phyloP scores from a whole-genome alignment of 306 rosid species.

The Styphnolobium japonicum region DNA sequence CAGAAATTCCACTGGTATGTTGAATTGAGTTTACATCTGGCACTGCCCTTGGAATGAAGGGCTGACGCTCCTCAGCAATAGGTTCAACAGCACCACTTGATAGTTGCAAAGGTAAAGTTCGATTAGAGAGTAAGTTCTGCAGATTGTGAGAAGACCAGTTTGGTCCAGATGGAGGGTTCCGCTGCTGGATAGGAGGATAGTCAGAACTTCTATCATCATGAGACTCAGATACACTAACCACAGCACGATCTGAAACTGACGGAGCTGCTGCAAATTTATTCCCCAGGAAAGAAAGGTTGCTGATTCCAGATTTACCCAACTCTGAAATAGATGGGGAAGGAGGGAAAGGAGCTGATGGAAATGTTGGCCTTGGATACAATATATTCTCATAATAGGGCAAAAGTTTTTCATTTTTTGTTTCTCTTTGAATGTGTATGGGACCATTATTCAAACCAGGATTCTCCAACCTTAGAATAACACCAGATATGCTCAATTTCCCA shows the following conservation, averaged over 20 bases:
- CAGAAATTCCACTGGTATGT: conserved; percentile 46
- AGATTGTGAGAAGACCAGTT: conserved; percentile 55
- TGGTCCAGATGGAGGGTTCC: conserved; percentile 35
- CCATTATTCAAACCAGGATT: conserved; percentile 57
- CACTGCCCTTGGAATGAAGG: conserved; percentile 30
- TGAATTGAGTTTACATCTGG: conserved; percentile 43
- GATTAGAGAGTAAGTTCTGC: conserved; percentile 41
- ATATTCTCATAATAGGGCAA: conserved; percentile 41
- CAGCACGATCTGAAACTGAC: conserved; percentile 36
- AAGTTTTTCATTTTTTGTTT: conserved; percentile 39
- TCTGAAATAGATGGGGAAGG: conserved; percentile 45
- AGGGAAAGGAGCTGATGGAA: conserved; percentile 34
- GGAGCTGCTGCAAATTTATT: conserved; percentile 47
- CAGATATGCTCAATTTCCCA: conserved; percentile 92
- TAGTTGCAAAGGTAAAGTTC: conserved; percentile 44
- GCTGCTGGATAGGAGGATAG: conserved; percentile 50
- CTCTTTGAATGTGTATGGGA: conserved; percentile 47
- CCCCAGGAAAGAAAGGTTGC: conserved; percentile 41
- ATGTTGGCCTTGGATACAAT: conserved; percentile 41
- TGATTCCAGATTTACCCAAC: conserved; percentile 46
- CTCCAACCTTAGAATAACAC: conserved; percentile 88
- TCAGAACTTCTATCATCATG: conserved; percentile 50
- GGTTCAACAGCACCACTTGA: conserved; percentile 43
- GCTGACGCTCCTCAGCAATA: conserved; percentile 43
- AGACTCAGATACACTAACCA: conserved; percentile 38